Base-by-base conservation (phyloP, 2,329 filamentous ascomycete species). In the Epichloe elymi region DNA sequence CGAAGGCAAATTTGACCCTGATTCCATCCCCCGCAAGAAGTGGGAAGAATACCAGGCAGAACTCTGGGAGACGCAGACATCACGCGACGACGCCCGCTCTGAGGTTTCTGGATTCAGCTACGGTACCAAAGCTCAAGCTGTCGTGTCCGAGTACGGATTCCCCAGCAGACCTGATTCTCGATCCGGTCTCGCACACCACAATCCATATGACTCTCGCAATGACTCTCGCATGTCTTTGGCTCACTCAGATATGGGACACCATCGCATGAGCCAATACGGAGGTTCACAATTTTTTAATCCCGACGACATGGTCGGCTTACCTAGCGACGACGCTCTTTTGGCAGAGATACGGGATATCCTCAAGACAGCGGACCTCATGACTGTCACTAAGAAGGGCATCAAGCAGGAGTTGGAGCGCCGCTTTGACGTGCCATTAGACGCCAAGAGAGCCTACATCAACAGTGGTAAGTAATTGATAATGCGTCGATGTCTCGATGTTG, bases 31-130 rank as follows among this genome's bases (percentile, higher is more conserved):
- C 19, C 87, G 88, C 71, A 98, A 97, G 83, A 93, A 87, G 76
- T 98, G 93, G 93, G 93, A 98, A 67, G 93, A 98, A 62, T 98
- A 97, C 67, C 93, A 98, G 69, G 86, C 86, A 56, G 93, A 97
- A 75, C 82, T 98, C 43, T 98, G 91, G 93, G 93, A 98, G 64
- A 85, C 86, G 1, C 88, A 95, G 70, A 94, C 80, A 6, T 74
- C 86, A n/a, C 84, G 85, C 61, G 80, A 83, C 57, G 93, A 98
- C 64, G 73, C 82, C 23, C 83, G 79, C 54, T 95, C 89, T 10
- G 91, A 96, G 67, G 72, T 91, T 49, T 96, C 89, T n/a, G 91
- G 91, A 52, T 86, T 88, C 72, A 94, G 87, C 51, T 98, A 97
- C 64, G 91, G 82, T 51, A 98, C 93, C 55, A 95, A 94, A 71